phyloP scores from a whole-genome alignment of 495 filamentous ascomycete species.

The Sabuloglossum arenarium region DNA sequence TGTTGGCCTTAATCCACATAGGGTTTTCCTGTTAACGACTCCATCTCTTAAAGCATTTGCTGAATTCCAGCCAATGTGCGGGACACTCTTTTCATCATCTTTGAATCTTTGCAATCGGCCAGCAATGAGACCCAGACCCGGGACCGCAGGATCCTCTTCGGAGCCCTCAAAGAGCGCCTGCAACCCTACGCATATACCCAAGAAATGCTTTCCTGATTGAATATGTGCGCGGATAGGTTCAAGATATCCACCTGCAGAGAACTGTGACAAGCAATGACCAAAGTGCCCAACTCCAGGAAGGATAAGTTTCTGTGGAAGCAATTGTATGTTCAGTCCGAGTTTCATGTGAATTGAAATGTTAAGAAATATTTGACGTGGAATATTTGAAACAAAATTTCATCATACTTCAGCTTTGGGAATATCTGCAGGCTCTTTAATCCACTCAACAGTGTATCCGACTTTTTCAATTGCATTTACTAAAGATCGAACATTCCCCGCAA shows the following conservation, averaged over 20 bases:
- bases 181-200: slow-evolving; percentile 91
- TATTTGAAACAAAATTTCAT: not conserved
- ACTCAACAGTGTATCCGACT: slow-evolving; percentile 79
- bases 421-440: slow-evolving; percentile 70
- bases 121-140: slow-evolving; percentile 57
- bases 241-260: slow-evolving; percentile 58
- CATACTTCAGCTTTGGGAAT: slow-evolving; percentile 64
- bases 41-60: slow-evolving; percentile 34
- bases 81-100: slow-evolving; percentile 62
- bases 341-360: not conserved
- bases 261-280: slow-evolving; percentile 77
- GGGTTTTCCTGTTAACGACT: slow-evolving; percentile 24
- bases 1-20: slow-evolving; percentile 54
- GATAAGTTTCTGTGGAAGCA: slow-evolving; percentile 47
- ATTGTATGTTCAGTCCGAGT: slow-evolving; percentile 10
- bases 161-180: slow-evolving; percentile 80
- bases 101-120: slow-evolving; percentile 55
- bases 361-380: not conserved
- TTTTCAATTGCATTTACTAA: slow-evolving; percentile 95
- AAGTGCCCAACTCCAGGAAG: slow-evolving; percentile 94
- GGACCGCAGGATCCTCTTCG: slow-evolving; percentile 44
- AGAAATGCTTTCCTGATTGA: slow-evolving; percentile 75
- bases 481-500: slow-evolving; percentile 78
- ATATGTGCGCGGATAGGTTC: slow-evolving; percentile 65
- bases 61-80: slow-evolving; percentile 96